phyloP scores from a whole-genome alignment of 2,329 filamentous ascomycete genomes.

The Fusarium buxicola region DNA sequence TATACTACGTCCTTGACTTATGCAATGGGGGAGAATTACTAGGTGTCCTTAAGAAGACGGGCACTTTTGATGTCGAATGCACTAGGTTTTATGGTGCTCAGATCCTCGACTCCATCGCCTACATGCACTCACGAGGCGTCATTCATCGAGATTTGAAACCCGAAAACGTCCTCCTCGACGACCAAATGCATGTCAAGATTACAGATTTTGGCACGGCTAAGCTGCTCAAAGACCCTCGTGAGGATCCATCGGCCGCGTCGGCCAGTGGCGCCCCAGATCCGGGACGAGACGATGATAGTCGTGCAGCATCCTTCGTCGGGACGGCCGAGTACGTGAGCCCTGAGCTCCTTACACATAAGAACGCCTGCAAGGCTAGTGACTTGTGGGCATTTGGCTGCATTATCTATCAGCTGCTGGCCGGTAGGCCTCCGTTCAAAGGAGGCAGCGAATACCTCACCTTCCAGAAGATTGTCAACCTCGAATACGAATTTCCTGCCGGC shows the following conservation, averaged over 20 bases:
- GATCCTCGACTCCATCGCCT: slow-evolving; percentile 95
- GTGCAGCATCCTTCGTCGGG: slow-evolving; percentile 94
- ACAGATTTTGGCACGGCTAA: slow-evolving; percentile 99
- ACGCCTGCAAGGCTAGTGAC: slow-evolving; percentile 96
- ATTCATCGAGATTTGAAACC: slow-evolving; percentile 98
- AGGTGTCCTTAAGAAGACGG: slow-evolving; percentile 92
- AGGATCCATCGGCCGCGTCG: slow-evolving; percentile 52
- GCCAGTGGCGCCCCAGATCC: slow-evolving; percentile 53
- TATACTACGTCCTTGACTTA: slow-evolving; percentile 97
- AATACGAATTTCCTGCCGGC: slow-evolving; percentile 91
- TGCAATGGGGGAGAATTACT: slow-evolving; percentile 93
- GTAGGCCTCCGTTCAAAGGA: slow-evolving; percentile 96
- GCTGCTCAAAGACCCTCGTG: slow-evolving; percentile 67
- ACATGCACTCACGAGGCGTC: slow-evolving; percentile 96
- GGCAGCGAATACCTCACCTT: slow-evolving; percentile 97
- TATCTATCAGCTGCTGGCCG: slow-evolving; percentile 93
- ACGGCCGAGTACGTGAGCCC: slow-evolving; percentile 99
- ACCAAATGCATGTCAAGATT: slow-evolving; percentile 98
- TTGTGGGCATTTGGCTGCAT: slow-evolving; percentile 99
- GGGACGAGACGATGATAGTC: slow-evolving; percentile 68
- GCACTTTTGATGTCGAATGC: slow-evolving; percentile 95
- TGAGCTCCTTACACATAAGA: slow-evolving; percentile 95
- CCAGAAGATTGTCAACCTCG: slow-evolving; percentile 94
- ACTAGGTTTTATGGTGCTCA: slow-evolving; percentile 94
- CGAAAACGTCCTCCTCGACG: slow-evolving; percentile 94